Conservation (phyloP, 768 basidiomycete species). For the Kondoa subrosea region DNA sequence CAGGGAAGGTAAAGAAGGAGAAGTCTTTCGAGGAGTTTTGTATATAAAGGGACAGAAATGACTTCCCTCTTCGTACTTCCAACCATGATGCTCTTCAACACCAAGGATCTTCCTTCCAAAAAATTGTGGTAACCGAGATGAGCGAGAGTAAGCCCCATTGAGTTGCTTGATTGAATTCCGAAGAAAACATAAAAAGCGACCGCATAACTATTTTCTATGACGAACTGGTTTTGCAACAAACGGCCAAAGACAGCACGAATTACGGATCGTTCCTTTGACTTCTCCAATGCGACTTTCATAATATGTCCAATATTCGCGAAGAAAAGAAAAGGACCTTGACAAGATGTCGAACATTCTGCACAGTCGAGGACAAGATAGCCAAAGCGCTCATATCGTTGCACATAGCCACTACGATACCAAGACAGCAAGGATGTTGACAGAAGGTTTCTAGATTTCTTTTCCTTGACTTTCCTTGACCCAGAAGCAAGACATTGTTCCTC, state of each 20-base stretch:
- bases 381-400: neutral
- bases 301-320: too few species aligned
- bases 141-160: neutral
- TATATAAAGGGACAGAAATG: neutral
- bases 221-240: neutral
- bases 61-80: neutral
- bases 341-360: neutral
- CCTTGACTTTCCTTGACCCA: too few species aligned
- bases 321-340: neutral
- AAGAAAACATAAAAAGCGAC: neutral
- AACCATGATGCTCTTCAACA: too few species aligned
- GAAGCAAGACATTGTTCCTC: too few species aligned
- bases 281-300: neutral
- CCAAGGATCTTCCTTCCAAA: too few species aligned
- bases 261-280: neutral
- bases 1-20: too few species aligned
- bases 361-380: neutral
- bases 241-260: neutral
- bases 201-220: neutral
- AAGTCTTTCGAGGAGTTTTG: too few species aligned
- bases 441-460: too few species aligned
- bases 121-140: neutral
- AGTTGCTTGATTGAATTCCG: too few species aligned
- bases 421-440: neutral
- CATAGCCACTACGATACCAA: neutral